Evolutionary conservation across 495 filamentous ascomycete genomes (phyloP), one percentile per base, ranked within the genome.

Genomic region (Lasiosphaeria ovina): DNA sequence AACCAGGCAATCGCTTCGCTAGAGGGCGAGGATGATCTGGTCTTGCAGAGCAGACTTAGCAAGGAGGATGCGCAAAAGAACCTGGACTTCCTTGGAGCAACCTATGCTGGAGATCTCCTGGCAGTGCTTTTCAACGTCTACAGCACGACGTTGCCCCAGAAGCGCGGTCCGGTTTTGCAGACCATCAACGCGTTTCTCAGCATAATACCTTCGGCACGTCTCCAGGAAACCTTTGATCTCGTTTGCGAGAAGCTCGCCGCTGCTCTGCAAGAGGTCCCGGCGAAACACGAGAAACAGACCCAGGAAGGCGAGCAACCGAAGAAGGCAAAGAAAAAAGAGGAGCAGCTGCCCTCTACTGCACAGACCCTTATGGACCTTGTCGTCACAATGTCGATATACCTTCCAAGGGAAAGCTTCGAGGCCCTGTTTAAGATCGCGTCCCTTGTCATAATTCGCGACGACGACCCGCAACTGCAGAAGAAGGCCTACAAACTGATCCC

Each of bases 401-500:
- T 98, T 24, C 92, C 95, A 3, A 80, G 90, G 12, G 83, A 89
- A 45, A 91, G 89, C 72, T 96, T 94, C 64, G 76, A 82, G 36
- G 80, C 83, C 31, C 84, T 98, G 3, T 97, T 98, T 75, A 82
- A 81, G 59, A 90, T 97, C 60, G 89, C 93, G 5, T 80, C 90
- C 0, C 78, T 88, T 11, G 87, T 97, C 54, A 83, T 98, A 57
- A 85, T 87, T 64, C 87, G 85, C 63, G 75, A 83, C 51, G 81
- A 86, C 38, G 95, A 98, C 62, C 89, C 94, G 33, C 93, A 97
- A 69, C 80, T 98, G n/a, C 92, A 98, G 72, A 98, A 98, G 84
- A 98, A 98, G 76, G 93, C 94, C 3, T 98, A 98, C 80, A 97
- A 98, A 74, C 80, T 98, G 52, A 91, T 98, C 56, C 93, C 94